Evolutionary conservation across 805 yeast species (phyloP).

Genomic region (Alloascoidea hylecoeti): DNA sequence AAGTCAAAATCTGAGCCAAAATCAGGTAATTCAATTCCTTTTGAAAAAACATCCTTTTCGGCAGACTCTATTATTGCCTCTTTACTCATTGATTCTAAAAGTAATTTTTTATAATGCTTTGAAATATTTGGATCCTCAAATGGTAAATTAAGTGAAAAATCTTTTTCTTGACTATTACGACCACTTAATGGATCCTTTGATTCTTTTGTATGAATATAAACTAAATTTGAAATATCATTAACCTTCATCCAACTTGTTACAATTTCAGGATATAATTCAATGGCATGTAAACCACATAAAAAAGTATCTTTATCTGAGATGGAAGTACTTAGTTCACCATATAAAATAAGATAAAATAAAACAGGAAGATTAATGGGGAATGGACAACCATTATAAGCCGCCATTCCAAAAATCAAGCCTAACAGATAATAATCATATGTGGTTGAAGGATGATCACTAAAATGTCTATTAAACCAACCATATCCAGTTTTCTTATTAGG

Average conservation of each 20-base stretch:
- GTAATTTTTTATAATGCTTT: background rate
- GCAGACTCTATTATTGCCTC: slow-evolving; percentile 1
- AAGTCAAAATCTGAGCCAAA: background rate
- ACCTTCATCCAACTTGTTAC: slow-evolving; percentile 1
- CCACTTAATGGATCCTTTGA: too few species aligned
- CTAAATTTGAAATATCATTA: background rate
- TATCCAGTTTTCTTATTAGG: background rate
- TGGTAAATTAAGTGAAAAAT: background rate
- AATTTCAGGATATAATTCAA: background rate
- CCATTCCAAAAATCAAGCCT: background rate
- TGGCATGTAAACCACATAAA: background rate
- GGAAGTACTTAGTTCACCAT: too few species aligned
- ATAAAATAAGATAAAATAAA: background rate
- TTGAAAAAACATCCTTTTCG: background rate
- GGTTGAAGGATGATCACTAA: background rate
- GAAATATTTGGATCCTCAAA: background rate
- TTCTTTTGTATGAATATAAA: background rate
- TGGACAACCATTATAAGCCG: background rate
- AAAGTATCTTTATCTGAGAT: too few species aligned
- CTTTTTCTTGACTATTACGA: background rate
- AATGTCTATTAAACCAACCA: background rate
- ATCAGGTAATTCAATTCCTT: background rate
- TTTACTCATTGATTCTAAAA: background rate
- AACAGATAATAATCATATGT: background rate
- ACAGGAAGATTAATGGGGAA: background rate